Conservation (phyloP, 129 eudicot species). For the Erigeron canadensis region DNA sequence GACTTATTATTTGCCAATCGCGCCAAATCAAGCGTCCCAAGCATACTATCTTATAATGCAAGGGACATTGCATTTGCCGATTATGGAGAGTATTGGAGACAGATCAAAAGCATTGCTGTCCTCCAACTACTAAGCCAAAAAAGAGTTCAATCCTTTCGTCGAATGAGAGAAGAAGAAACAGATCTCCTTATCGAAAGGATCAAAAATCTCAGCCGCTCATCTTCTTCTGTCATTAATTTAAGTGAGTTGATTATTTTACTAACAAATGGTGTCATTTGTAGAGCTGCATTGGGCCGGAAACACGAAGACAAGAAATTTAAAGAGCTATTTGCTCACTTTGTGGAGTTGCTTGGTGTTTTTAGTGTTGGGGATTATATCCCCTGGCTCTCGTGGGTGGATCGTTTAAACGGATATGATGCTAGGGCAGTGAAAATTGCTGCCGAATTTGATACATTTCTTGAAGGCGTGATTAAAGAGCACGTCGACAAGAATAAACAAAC, state of each 20-base stretch:
- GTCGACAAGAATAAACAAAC: not conserved
- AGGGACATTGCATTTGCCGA: constrained; percentile 39
- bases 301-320: constrained; percentile 28
- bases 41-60: constrained; percentile 20
- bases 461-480: constrained; percentile 40
- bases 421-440: constrained; percentile 30
- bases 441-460: constrained; percentile 37
- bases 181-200: constrained; percentile 33
- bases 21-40: constrained; percentile 23
- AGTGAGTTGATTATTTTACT: constrained; percentile 22
- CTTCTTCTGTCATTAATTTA: constrained; percentile 26
- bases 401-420: constrained; percentile 29
- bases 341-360: constrained; percentile 36
- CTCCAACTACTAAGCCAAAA: constrained; percentile 34
- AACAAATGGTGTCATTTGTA: constrained; percentile 39
- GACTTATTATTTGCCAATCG: constrained; percentile 32
- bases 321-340: constrained; percentile 32
- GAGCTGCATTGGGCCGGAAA: constrained; percentile 42
- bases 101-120: constrained; percentile 34
- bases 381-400: constrained; percentile 43
- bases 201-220: constrained; percentile 15
- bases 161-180: constrained; percentile 39
- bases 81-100: constrained; percentile 52
- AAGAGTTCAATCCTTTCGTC: constrained; percentile 35
- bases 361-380: constrained; percentile 46